Evolutionary conservation across 2,329 filamentous ascomycete species (phyloP), one percentile per base, ranked within the genome.

Genomic region (Hypocrella siamensis): DNA sequence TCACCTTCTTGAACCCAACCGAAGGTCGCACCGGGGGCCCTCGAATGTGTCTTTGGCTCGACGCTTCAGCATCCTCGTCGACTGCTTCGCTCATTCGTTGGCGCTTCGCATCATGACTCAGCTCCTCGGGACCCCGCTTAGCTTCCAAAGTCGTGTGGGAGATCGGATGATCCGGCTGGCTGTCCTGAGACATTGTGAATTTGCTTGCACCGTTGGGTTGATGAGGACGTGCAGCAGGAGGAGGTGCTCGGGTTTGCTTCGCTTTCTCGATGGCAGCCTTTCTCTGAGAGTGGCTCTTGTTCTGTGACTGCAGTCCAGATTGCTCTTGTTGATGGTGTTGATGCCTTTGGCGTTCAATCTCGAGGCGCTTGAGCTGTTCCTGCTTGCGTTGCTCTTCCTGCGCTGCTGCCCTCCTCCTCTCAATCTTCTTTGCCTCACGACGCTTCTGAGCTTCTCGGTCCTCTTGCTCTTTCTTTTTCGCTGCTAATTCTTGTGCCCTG

Each of bases 21-120:
- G 83, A 92, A 38, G 85, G 83, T 36, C 86, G 75, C 42, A 92
- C 83, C 5, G 85, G 84, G 32, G 84, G 82, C 11, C 79, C 81
- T 60, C 86, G 90, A 44, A 86, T 65, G 35, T 59, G 64, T 17
- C 56, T 58, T 28, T 72, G 64, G 26, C 70, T 66, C 35, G 72
- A 64, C 46, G 64, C 63, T 29, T 71, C 66, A 27, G 65, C 57
- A 33, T 76, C 72, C 34, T 77, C 69, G 39, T 82, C 75, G 38
- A 72, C 67, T 35, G 75, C 70, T 31, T 88, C 79, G 26, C 79
- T 75, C 32, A 78, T 90, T 48, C 78, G 79, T 42, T 84, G 71
- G 35, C 85, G 72, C 61, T 93, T 94, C 16, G 70, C 64, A 32
- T 93, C 83, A 41, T 73, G 71, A 35, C 61, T 59, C 15, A 58